phyloP scores from a whole-genome alignment of 2,329 filamentous ascomycete species.

The Geoglossum cookeanum region DNA sequence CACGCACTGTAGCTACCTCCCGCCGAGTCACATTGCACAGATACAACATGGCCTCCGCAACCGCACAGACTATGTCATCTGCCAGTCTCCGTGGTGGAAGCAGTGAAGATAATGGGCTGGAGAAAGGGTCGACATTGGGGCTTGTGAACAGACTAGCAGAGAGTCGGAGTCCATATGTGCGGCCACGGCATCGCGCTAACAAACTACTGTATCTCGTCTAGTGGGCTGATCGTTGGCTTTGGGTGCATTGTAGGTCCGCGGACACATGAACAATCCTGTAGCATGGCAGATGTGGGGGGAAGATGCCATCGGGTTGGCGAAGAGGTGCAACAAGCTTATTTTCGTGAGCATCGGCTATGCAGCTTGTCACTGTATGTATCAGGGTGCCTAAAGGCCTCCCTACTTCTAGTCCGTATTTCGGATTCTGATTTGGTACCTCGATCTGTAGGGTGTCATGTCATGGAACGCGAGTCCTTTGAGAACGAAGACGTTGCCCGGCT shows the following conservation, averaged over 20 bases:
- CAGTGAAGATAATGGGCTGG: slow-evolving; percentile 8
- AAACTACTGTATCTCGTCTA: background rate
- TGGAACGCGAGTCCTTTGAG: slow-evolving; percentile 81
- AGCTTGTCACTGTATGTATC: slow-evolving; percentile 69
- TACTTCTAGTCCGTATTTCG: background rate
- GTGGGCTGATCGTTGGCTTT: background rate
- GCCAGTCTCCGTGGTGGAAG: background rate
- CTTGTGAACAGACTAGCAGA: slow-evolving; percentile 38
- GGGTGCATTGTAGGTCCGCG: slow-evolving; percentile 34
- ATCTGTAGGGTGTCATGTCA: slow-evolving; percentile 46
- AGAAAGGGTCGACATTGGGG: slow-evolving; percentile 5
- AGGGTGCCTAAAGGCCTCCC: background rate
- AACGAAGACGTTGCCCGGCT: slow-evolving; percentile 62
- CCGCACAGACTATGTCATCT: background rate
- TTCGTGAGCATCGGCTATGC: slow-evolving; percentile 92
- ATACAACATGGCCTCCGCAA: background rate
- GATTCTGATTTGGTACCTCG: background rate
- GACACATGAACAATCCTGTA: slow-evolving; percentile 63
- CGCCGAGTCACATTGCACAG: background rate
- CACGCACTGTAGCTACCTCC: background rate
- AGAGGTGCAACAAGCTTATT: slow-evolving; percentile 66
- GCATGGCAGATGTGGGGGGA: slow-evolving; percentile 80
- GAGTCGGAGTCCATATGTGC: slow-evolving; percentile 48
- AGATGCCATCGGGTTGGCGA: slow-evolving; percentile 58
- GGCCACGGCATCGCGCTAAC: slow-evolving; percentile 10